Evolutionary conservation across 73 alveolate genomes (phyloP), one percentile per base, ranked within the genome.

Genomic region (Stentor coeruleus): DNA sequence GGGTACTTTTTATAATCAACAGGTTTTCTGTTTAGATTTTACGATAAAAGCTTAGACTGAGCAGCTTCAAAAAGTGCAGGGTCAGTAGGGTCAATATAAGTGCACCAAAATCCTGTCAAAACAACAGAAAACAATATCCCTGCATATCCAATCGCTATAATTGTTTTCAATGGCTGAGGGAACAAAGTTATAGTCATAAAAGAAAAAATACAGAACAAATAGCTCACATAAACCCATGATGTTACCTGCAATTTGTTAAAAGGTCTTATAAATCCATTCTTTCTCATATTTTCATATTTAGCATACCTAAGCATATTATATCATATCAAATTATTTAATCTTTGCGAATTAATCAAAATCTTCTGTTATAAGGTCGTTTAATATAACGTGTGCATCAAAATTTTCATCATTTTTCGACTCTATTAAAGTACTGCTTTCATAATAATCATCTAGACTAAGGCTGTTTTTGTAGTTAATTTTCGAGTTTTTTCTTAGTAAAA

Each of bases 191-290:
- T 57, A 11, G 59, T 58, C 38, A 38, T 15, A 14, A 74, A 33
- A 28, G 58, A 26, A 35, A 81, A 81, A 4, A 85, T 60, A 20
- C 58, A 11, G 37, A n/a, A 35, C 14, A 81, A 3, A 58, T 15
- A 2, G 3, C 37, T 35, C 20, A 79, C 76, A 59, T 79, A 82
- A 55, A 79, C n/a, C 88, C 91, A 85, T 1, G 91, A 42, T 14
- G 40, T 11, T 2, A 85, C 38, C 74, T 85, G 80, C 38, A 79
- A 30, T 1, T 6, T 31, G 55, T 85, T 87, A 81, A 85, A 85
- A 14, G 91, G 91, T 3, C 77, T 55, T 20, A 58, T 11, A 33
- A 85, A 85, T 35, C 91, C 91, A 85, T 85, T 66, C 39, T 66
- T 66, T 33, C 37, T 66, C 39, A 66, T 66, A 6, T 11, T 49